Conservation (phyloP, 345 rosid genomes). For the Boechera divaricarpa region DNA sequence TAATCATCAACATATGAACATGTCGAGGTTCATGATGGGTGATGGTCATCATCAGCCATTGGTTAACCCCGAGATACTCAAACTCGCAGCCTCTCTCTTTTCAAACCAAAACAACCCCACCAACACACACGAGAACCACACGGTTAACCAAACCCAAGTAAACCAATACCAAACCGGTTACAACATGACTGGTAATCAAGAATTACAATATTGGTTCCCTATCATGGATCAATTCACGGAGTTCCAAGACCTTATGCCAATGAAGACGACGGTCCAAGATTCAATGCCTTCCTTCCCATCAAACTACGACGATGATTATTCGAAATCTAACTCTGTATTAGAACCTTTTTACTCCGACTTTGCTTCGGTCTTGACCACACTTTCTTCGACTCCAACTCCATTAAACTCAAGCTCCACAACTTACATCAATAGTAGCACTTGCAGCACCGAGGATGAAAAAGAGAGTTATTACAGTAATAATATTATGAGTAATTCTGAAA, state of each 20-base stretch:
- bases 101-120: slow-evolving; percentile 40
- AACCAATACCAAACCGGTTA: slow-evolving; percentile 46
- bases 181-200: slow-evolving; percentile 43
- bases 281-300: slow-evolving; percentile 19
- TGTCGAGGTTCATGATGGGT: slow-evolving; percentile 46
- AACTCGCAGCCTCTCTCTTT: slow-evolving; percentile 36
- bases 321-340: slow-evolving; percentile 9
- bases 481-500: slow-evolving; percentile 46
- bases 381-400: slow-evolving; percentile 59
- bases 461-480: slow-evolving; percentile 55
- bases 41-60: slow-evolving; percentile 30
- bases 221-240: slow-evolving; percentile 28
- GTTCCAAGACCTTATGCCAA: slow-evolving; percentile 23
- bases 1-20: slow-evolving; percentile 29
- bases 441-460: slow-evolving; percentile 66
- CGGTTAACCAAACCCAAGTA: slow-evolving; percentile 35
- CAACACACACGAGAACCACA: slow-evolving; percentile 20
- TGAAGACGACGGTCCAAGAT: slow-evolving; percentile 26
- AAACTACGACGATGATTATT: slow-evolving; percentile 42
- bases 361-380: slow-evolving; percentile 56
- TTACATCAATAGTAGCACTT: slow-evolving; percentile 50
- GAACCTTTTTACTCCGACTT: slow-evolving; percentile 50
- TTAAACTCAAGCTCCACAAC: slow-evolving; percentile 59
- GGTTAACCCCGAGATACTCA: slow-evolving; percentile 45
- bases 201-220: slow-evolving; percentile 47